Percentiles rank a stretch among this genome's conserved stretches.
phyloP scores from a whole-genome alignment of 1,284 basidiomycete genomes.

The Ustilago bromivora region DNA sequence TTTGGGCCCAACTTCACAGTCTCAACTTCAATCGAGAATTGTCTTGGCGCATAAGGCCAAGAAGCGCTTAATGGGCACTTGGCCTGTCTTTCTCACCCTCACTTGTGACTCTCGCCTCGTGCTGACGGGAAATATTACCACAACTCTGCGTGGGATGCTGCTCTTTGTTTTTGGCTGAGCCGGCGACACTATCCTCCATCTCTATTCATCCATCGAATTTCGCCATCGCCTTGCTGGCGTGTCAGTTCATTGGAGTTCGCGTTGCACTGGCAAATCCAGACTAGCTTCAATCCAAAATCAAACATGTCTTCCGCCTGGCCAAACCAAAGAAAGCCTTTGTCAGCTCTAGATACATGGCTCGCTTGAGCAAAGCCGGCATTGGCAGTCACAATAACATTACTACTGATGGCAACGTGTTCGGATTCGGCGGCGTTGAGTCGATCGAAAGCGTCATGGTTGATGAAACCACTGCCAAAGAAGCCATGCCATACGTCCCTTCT shows the following conservation, averaged over 20 bases:
- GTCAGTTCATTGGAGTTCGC: conserved; percentile 42
- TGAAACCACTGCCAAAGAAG: conserved; percentile 10
- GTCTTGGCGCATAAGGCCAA: neutral
- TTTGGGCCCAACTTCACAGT: neutral
- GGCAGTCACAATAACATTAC: conserved; percentile 12
- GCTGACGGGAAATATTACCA: too few relatives aligned
- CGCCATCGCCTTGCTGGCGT: conserved; percentile 28
- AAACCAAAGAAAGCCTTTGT: conserved; percentile 45
- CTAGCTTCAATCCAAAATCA: conserved; percentile 37
- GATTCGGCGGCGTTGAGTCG: conserved; percentile 25
- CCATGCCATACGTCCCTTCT: conserved; percentile 17
- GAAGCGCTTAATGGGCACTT: neutral
- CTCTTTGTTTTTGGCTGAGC: neutral
- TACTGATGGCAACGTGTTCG: conserved; percentile 13
- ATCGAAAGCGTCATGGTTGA: conserved; percentile 18
- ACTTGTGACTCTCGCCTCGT: too few relatives aligned
- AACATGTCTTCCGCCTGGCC: conserved; percentile 32
- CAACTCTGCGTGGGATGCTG: too few relatives aligned
- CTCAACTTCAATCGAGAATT: conserved; percentile 4
- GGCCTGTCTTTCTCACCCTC: neutral
- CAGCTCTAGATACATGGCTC: conserved; percentile 9
- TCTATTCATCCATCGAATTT: conserved; percentile 45
- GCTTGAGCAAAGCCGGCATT: conserved; percentile 25
- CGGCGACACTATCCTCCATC: conserved; percentile 37
- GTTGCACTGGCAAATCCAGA: conserved; percentile 37